Conservation (phyloP, 805 yeast species). For the Pichia manshurica region DNA sequence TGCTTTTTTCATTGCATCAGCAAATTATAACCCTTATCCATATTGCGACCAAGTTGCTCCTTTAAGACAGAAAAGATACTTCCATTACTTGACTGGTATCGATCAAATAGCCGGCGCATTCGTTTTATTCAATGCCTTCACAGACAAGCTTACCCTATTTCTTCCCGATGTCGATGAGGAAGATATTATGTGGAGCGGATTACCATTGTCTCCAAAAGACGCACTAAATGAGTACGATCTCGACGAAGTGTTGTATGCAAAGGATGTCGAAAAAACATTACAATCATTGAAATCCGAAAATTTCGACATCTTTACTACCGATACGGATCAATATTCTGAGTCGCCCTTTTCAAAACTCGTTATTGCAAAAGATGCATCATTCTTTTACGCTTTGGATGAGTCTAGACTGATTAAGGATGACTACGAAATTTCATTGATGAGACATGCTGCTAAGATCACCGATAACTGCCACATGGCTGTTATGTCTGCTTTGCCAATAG, state of each 20-base stretch:
- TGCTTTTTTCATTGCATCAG: constrained; percentile 57
- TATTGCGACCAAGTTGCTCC: constrained; percentile 77
- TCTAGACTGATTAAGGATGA: constrained; percentile 79
- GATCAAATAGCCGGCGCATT: constrained; percentile 69
- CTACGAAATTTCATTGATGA: constrained; percentile 70
- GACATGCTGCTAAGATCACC: constrained; percentile 76
- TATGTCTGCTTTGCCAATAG: constrained; percentile 88
- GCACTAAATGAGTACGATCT: constrained; percentile 68
- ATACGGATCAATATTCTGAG: constrained; percentile 42
- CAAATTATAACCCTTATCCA: constrained; percentile 50
- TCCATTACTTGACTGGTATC: constrained; percentile 80
- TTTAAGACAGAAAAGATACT: constrained; percentile 86
- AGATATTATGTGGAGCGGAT: constrained; percentile 95
- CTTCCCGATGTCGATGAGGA: constrained; percentile 82
- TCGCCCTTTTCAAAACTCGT: constrained; percentile 33
- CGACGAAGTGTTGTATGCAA: constrained; percentile 66
- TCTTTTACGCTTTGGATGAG: constrained; percentile 79
- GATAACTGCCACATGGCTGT: constrained; percentile 88
- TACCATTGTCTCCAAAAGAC: constrained; percentile 64
- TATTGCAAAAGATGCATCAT: constrained; percentile 39
- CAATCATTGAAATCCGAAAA: constrained; percentile 26
- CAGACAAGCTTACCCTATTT: constrained; percentile 61
- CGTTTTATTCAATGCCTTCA: constrained; percentile 48
- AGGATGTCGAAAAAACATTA: constrained; percentile 40
- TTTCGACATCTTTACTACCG: constrained; percentile 44